phyloP scores from a whole-genome alignment of 106 monocot genomes.

The Dendrobium nobile region DNA sequence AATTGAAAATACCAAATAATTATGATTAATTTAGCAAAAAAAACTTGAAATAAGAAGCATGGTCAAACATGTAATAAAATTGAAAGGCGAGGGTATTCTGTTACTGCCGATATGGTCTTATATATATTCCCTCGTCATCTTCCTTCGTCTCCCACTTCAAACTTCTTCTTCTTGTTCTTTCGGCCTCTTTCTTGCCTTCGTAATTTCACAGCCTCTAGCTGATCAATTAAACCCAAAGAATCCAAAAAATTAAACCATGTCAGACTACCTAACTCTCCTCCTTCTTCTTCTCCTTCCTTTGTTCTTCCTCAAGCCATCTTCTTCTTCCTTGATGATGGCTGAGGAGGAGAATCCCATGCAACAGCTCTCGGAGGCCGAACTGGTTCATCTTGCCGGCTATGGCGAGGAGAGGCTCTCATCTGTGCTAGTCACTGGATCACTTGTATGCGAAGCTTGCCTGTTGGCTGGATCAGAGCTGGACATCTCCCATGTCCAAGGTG shows the following conservation, averaged over 20 bases:
- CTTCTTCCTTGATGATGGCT: not conserved
- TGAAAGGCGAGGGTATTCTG: not conserved
- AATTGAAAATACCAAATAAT: not conserved
- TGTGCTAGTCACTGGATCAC: slow-evolving; percentile 47
- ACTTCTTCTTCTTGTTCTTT: not conserved
- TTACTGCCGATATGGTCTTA: not conserved
- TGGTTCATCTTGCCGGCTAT: slow-evolving; percentile 49
- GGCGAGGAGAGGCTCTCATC: slow-evolving; percentile 74
- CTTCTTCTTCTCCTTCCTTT: not conserved
- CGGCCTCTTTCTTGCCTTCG: no score
- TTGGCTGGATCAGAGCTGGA: slow-evolving; percentile 5
- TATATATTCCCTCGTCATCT: not conserved
- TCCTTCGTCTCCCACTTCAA: not conserved
- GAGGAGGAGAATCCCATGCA: slow-evolving; percentile 5
- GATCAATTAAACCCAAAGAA: no score
- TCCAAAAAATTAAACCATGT: not conserved
- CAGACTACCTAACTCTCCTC: not conserved
- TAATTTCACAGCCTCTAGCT: no score
- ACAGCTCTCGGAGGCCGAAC: slow-evolving; percentile 31
- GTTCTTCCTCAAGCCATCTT: slow-evolving; percentile 1
- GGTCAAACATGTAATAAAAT: not conserved
- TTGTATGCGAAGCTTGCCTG: slow-evolving; percentile 35
- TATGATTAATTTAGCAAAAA: not conserved
- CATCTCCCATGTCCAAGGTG: slow-evolving; percentile 36
- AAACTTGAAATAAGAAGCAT: not conserved